Evolutionary conservation across 108 stramenopile genomes (phyloP), one percentile per base, ranked within the genome.

Genomic region (Fragilaria crotonensis): DNA sequence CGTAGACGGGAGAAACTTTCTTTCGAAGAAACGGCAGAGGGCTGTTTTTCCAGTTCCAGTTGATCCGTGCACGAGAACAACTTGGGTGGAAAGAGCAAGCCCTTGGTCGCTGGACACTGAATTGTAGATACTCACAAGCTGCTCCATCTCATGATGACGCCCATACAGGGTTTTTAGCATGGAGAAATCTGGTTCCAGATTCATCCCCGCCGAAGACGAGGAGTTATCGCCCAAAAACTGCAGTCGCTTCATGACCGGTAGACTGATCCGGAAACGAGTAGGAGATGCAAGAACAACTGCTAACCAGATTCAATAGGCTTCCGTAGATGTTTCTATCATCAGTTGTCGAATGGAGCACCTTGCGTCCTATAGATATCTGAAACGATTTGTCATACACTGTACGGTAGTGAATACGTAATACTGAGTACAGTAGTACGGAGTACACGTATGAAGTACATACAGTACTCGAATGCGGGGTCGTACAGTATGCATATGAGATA

Each of bases 301-400:
- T 59, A 27, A 41, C 59, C 52, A 3, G 7, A n/a, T 5, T 64
- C 33, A 0, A 59, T 27, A 14, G 21, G 20, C 4, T 41, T 57
- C 18, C 64, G 58, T 11, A 2, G 18, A 17, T 49, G n/a, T n/a
- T n/a, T n/a, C 33, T 18, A 70, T 30, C 19, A 53, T 57, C 2
- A 49, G 5, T 4, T 29, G 11, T 36, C 63, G 55, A 14, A 25
- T 45, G 1, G 55, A 44, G 21, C 26, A 27, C 3, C 30, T 57
- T 17, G 27, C 28, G 18, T 17, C 25, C 27, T n/a, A 29, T 5
- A 41, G 3, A 7, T 55, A 21, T n/a, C 14, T 19, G 14, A 70
- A 55, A 18, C n/a, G n/a, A n/a, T n/a, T n/a, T n/a, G n/a, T n/a
- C n/a, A n/a, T n/a, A n/a, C n/a, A n/a, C n/a, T n/a, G n/a, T n/a